phyloP scores from a whole-genome alignment of 331 rosid genomes.

The Erythrophleum ivorense region DNA sequence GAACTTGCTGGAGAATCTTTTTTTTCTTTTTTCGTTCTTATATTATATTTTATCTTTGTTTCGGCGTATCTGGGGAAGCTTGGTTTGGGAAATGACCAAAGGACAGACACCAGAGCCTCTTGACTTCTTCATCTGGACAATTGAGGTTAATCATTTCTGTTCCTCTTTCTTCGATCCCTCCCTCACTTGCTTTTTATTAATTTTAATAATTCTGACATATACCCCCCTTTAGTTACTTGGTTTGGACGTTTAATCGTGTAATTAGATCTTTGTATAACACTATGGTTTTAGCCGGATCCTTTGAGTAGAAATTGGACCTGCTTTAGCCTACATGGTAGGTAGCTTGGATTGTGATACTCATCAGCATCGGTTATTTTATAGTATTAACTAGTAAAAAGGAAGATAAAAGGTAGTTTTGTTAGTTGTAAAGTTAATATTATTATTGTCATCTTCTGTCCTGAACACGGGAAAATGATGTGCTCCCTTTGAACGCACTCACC shows the following conservation, averaged over 20 bases:
- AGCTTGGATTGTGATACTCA: not conserved
- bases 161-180: not conserved
- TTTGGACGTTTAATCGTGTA: constrained; percentile 15
- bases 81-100: constrained; percentile 59
- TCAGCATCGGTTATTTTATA: not conserved
- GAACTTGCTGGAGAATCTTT: not conserved
- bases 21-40: not conserved
- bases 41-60: constrained; percentile 27
- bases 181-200: not conserved
- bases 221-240: not conserved
- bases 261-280: constrained; percentile 11
- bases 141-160: constrained; percentile 53
- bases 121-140: constrained; percentile 81
- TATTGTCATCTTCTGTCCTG: no score
- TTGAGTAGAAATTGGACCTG: not conserved
- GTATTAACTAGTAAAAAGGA: not conserved
- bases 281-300: not conserved
- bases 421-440: no score
- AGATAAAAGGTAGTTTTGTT: no score
- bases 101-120: constrained; percentile 71
- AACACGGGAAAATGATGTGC: no score
- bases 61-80: constrained; percentile 31
- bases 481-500: no score
- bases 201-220: no score
- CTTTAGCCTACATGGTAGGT: not conserved